These are phyloP conservation scores for Cicer cuneatum DNA, from an alignment of 306 rosid genomes.

Conservation along the genomic window DNA sequence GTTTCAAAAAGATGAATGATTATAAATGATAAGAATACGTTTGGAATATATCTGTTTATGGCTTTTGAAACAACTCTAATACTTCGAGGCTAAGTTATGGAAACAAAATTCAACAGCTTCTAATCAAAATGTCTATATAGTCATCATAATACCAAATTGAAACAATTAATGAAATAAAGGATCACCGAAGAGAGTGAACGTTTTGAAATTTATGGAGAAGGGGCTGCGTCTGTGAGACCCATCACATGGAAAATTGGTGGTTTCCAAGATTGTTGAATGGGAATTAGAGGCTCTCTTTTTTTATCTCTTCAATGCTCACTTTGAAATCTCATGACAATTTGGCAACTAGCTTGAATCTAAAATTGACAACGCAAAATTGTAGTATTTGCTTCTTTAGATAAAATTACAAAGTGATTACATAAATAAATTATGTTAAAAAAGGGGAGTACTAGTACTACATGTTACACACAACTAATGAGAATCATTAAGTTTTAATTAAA, in stretches of 20 bases:
- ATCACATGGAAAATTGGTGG: constrained; percentile 20
- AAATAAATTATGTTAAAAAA: neutral
- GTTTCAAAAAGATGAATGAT: constrained; percentile 16
- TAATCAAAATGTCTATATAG: constrained; percentile 6
- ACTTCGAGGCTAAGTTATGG: constrained; percentile 33
- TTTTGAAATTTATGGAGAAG: constrained; percentile 9
- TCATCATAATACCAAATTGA: neutral
- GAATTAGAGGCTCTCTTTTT: neutral
- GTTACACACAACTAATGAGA: neutral
- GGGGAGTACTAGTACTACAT: neutral
- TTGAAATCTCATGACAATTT: neutral
- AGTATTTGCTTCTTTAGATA: neutral
- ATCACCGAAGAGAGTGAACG: neutral
- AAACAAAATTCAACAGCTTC: neutral
- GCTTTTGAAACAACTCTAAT: constrained; percentile 1
- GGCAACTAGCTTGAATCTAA: neutral
- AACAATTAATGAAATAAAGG: constrained; percentile 2
- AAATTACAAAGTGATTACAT: neutral
- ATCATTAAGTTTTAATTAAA: neutral
- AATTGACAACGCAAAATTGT: neutral
- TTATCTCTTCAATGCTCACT: neutral
- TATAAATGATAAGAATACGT: neutral
- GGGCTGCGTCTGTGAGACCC: neutral
- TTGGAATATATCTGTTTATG: constrained; percentile 28
- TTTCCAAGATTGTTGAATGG: neutral